Percentiles rank a stretch among this genome's conserved stretches.
Evolutionary conservation across 441 rosid species (phyloP).

Genomic region (Euphorbia schlechtendalii): DNA sequence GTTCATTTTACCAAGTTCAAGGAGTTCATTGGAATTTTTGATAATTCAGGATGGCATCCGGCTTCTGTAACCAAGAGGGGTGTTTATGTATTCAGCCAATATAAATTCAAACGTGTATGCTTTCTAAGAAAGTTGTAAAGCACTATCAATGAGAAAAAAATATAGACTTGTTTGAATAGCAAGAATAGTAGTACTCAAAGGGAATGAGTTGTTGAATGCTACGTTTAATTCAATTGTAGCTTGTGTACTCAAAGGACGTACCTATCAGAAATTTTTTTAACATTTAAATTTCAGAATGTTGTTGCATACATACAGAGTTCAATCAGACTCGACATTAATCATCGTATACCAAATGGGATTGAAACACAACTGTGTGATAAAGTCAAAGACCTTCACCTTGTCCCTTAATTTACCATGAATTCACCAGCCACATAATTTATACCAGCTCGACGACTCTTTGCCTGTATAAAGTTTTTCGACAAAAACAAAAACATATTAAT

Average conservation of each 20-base stretch:
- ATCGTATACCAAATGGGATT: conserved; percentile 18
- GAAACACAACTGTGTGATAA: conserved; percentile 19
- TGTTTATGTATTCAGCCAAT: too few relatives aligned
- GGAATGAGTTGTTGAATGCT: conserved; percentile 8
- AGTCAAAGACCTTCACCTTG: not conserved
- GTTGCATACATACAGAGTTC: conserved; percentile 26
- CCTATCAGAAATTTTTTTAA: conserved; percentile 9
- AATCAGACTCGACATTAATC: conserved; percentile 22
- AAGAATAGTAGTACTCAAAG: not conserved
- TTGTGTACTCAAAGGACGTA: too few relatives aligned
- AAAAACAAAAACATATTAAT: not conserved
- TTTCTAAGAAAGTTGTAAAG: too few relatives aligned
- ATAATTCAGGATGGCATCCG: too few relatives aligned
- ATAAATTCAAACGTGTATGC: not conserved
- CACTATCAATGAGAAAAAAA: too few relatives aligned
- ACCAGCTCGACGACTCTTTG: conserved; percentile 19
- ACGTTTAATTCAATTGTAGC: not conserved
- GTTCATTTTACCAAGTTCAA: too few relatives aligned
- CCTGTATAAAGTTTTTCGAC: conserved; percentile 12
- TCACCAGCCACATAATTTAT: too few relatives aligned
- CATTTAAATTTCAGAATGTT: conserved; percentile 18
- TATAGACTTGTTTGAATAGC: not conserved
- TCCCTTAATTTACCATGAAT: too few relatives aligned
- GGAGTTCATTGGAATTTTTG: too few relatives aligned
- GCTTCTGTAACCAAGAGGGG: too few relatives aligned